A percentile compares a stretch with the other conserved stretches of the same genome.
phyloP scores from a whole-genome alignment of 768 basidiomycete genomes.

The Tylopilus cervinicoccineus region DNA sequence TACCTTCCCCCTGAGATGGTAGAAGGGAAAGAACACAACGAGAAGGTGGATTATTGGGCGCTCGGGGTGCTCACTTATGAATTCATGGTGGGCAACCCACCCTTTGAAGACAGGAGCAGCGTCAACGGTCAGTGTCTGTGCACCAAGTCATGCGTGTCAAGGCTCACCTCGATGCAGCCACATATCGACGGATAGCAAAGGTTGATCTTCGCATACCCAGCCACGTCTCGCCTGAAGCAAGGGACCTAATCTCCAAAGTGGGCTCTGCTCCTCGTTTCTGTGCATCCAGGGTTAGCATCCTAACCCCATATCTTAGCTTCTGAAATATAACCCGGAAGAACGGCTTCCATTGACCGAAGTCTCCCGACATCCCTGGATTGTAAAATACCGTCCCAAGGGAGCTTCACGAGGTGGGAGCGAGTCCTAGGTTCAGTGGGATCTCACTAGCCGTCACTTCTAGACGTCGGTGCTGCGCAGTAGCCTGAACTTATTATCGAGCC shows the following conservation, averaged over 20 bases:
- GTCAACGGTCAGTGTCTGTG: slow-evolving; percentile 56
- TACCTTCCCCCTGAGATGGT: slow-evolving; percentile 99
- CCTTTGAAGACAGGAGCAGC: slow-evolving; percentile 83
- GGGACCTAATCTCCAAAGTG: slow-evolving; percentile 44
- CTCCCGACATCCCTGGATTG: slow-evolving; percentile 82
- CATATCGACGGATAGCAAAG: slow-evolving; percentile 83
- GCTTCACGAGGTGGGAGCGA: slow-evolving; percentile 27
- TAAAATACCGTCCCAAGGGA: slow-evolving; percentile 57
- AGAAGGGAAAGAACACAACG: slow-evolving; percentile 83
- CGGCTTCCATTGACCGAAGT: slow-evolving; percentile 75
- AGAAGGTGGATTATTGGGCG: slow-evolving; percentile 95
- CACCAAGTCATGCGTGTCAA: not conserved
- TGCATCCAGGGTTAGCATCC: slow-evolving; percentile 7
- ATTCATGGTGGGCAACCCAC: slow-evolving; percentile 80
- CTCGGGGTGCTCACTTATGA: slow-evolving; percentile 96
- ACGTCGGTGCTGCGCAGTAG: not conserved
- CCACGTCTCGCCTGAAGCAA: slow-evolving; percentile 41
- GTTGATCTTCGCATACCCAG: slow-evolving; percentile 66
- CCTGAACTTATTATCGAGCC: not conserved
- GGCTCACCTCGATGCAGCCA: slow-evolving; percentile 47
- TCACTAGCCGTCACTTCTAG: not conserved
- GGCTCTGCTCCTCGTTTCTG: not conserved
- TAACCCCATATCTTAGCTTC: slow-evolving; percentile 49
- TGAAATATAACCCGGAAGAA: slow-evolving; percentile 76
- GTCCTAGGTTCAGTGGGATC: slow-evolving; percentile 5